Percentiles rank a stretch among this genome's conserved stretches.
Conservation (phyloP, 352 stramenopile species). For the Globisporangium splendens region DNA sequence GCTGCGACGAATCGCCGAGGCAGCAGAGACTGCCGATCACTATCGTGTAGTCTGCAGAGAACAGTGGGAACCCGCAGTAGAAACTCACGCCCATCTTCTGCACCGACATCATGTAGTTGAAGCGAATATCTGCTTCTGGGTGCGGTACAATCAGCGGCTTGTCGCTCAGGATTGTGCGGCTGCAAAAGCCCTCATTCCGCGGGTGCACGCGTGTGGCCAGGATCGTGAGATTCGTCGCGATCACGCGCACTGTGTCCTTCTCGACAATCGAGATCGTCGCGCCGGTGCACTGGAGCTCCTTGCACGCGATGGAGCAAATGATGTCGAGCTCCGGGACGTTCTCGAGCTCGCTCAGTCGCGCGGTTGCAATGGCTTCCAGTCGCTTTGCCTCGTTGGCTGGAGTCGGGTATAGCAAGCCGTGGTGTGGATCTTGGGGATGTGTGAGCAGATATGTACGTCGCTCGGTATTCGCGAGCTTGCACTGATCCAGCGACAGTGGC, state of each 20-base stretch:
- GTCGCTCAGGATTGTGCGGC: neutral
- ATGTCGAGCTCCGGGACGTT: slow-evolving; percentile 49
- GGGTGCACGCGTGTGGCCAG: slow-evolving; percentile 23
- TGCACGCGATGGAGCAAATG: slow-evolving; percentile 40
- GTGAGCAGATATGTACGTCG: slow-evolving; percentile 30
- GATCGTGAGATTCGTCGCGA: slow-evolving; percentile 27
- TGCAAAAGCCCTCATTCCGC: slow-evolving; percentile 12
- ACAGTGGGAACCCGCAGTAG: slow-evolving; percentile 51
- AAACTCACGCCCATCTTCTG: slow-evolving; percentile 31
- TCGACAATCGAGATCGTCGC: slow-evolving; percentile 42
- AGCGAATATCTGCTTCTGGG: neutral
- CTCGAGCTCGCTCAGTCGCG: slow-evolving; percentile 21
- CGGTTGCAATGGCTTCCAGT: slow-evolving; percentile 22
- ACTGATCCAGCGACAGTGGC: slow-evolving; percentile 5
- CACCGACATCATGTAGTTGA: slow-evolving; percentile 23
- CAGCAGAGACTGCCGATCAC: no score
- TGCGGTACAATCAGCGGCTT: neutral
- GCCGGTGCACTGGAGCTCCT: slow-evolving; percentile 34
- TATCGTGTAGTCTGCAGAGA: no score
- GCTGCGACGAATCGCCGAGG: no score
- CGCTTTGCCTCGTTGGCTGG: slow-evolving; percentile 28
- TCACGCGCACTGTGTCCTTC: slow-evolving; percentile 32
- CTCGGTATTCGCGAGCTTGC: slow-evolving; percentile 19
- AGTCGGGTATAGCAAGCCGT: slow-evolving; percentile 4
- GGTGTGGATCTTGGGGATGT: slow-evolving; percentile 19